Base-by-base conservation (phyloP, 345 rosid species). In the Erodium maritimum region DNA sequence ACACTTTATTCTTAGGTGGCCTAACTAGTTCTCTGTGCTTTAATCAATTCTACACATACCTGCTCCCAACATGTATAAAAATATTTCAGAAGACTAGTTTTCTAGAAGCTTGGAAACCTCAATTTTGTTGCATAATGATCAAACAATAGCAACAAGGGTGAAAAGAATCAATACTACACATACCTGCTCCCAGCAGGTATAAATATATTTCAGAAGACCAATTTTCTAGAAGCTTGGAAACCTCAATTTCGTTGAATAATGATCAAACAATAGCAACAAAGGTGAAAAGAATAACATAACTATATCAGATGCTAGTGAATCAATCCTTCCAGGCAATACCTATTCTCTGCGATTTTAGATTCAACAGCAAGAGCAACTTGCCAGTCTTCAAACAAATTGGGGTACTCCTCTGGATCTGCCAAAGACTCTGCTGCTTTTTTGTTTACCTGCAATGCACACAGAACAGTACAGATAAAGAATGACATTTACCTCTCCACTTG, bases 361-460 rank as follows among this genome's bases (percentile, higher is more conserved):
- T 61, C 65, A 52, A 61, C 57, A 19, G 65, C 34, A 19, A 61
- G 53, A 25, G 57, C 65, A 61, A 61, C 65, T 52, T 61, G 65
- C 65, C 65, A 61, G 20, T 61, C 65, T 21, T 61, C 65, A 29
- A 61, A 61, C 65, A 61, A 18, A 52, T 61, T 61, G 34, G 65
- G 65, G 33, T 61, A 61, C 23, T 61, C 65, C 33, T 61, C 65
- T 9, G 65, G 65, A 61, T 61, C 65, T 5, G 65, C 65, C 8
- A 61, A 53, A 11, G 56, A 51, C 19, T 61, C 65, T n/a, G 65
- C 65, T 23, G 65, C 65, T 33, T 52, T 61, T 61, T 34, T 19
- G 25, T 61, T 61, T 14, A 61, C 65, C 65, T 42, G 48, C 48
- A 10, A 42, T 42, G 17, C 12, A 16, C 48, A 12, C 18, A 21